Conservation (phyloP, 2,329 filamentous ascomycete species). For the Xylariaceae sp. region DNA sequence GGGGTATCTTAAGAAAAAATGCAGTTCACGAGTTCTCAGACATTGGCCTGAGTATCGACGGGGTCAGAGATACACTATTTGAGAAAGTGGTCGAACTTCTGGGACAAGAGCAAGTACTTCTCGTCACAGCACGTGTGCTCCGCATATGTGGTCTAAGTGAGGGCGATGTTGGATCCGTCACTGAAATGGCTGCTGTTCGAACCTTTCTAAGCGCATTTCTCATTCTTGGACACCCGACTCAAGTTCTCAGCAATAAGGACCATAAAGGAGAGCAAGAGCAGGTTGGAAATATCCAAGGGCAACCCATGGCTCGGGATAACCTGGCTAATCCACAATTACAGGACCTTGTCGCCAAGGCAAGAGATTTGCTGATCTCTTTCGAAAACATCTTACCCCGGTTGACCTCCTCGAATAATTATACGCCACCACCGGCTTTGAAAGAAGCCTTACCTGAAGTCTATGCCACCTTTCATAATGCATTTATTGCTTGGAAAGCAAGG, state of each 20-base stretch:
- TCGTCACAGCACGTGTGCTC: slow-evolving; percentile 61
- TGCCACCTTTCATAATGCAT: slow-evolving; percentile 69
- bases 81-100: slow-evolving; percentile 68
- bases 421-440: slow-evolving; percentile 56
- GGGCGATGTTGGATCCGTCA: slow-evolving; percentile 55
- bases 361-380: slow-evolving; percentile 72
- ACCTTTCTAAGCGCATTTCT: slow-evolving; percentile 77
- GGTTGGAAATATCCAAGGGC: slow-evolving; percentile 40
- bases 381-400: slow-evolving; percentile 66
- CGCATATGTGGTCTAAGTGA: slow-evolving; percentile 66
- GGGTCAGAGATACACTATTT: slow-evolving; percentile 64
- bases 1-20: slow-evolving; percentile 50
- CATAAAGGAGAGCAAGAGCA: slow-evolving; percentile 56
- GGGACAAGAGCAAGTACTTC: slow-evolving; percentile 60
- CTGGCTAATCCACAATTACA: slow-evolving; percentile 58
- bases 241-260: slow-evolving; percentile 71
- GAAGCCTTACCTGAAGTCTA: slow-evolving; percentile 64
- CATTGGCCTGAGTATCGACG: slow-evolving; percentile 64
- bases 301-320: slow-evolving; percentile 46
- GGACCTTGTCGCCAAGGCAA: slow-evolving; percentile 71
- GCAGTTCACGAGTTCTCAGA: slow-evolving; percentile 61
- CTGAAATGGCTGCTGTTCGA: slow-evolving; percentile 64
- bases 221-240: slow-evolving; percentile 71
- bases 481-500: slow-evolving; percentile 77
- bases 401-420: slow-evolving; percentile 61